Evolutionary conservation across 768 basidiomycete species (phyloP).

Genomic region (Auricularia cornea): DNA sequence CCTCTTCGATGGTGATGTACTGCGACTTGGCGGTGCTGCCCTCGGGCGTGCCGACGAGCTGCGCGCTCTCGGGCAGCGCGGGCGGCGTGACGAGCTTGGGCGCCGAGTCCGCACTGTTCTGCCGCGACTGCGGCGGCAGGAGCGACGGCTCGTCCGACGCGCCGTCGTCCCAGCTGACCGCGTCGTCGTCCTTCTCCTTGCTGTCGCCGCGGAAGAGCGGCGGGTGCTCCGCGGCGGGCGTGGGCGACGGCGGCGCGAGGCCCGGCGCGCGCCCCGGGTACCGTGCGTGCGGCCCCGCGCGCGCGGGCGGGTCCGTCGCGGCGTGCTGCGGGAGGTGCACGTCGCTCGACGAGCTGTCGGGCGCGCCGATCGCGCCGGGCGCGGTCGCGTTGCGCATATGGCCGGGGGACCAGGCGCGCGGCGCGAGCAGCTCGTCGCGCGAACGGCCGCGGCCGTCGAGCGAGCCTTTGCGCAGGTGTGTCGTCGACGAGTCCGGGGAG

Average conservation of each 20-base stretch:
- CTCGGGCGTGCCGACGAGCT: not conserved
- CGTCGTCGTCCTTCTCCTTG: not conserved
- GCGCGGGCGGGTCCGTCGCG: not conserved
- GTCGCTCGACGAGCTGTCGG: not conserved
- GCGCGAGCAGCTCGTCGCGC: not conserved
- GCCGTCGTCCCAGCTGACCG: not conserved
- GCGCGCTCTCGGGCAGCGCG: not conserved
- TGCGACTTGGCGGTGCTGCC: not conserved
- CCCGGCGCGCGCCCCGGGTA: too few species aligned
- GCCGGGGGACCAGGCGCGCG: not conserved
- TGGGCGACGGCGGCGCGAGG: not conserved
- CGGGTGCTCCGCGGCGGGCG: not conserved
- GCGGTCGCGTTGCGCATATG: conserved; percentile 3
- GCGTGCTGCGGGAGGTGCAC: not conserved
- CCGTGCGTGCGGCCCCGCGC: too few species aligned
- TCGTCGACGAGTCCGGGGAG: not conserved
- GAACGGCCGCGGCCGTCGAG: not conserved
- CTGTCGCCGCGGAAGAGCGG: not conserved
- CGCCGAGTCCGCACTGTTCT: not conserved
- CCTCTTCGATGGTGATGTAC: conserved; percentile 1
- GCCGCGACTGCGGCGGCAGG: not conserved
- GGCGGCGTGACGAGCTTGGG: not conserved
- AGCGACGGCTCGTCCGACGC: not conserved
- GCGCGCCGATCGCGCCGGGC: conserved; percentile 1
- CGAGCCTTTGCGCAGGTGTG: not conserved